Conservation (phyloP, 2,329 filamentous ascomycete genomes). For the Fusarium dimerum region DNA sequence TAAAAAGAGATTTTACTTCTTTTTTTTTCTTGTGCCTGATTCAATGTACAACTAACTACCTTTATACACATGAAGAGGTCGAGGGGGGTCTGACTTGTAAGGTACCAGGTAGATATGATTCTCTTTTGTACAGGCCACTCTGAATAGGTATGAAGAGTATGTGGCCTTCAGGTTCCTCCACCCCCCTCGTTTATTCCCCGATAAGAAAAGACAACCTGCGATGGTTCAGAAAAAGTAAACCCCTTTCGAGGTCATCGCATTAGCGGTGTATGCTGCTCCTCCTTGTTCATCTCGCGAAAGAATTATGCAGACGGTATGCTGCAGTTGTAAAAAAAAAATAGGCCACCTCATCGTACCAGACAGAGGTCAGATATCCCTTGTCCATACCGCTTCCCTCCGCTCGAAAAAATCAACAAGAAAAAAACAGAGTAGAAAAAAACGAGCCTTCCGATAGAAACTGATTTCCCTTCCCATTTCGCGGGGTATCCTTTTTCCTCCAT, state of each 20-base stretch:
- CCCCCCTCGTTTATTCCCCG: slow-evolving; percentile 5
- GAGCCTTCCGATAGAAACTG: slow-evolving; percentile 13
- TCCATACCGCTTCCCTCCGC: slow-evolving; percentile 17
- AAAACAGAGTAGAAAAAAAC: slow-evolving; percentile 6
- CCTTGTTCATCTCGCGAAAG: slow-evolving; percentile 26
- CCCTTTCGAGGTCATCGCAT: slow-evolving; percentile 4
- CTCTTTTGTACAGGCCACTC: not conserved
- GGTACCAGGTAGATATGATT: slow-evolving; percentile 17
- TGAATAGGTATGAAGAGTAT: not conserved
- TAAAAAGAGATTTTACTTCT: slow-evolving; percentile 36
- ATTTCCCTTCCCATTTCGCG: slow-evolving; percentile 20
- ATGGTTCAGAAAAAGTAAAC: slow-evolving; percentile 3
- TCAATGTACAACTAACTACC: slow-evolving; percentile 34
- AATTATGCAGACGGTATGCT: slow-evolving; percentile 33
- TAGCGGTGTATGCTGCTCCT: slow-evolving; percentile 9
- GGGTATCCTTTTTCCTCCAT: slow-evolving; percentile 28
- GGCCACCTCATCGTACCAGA: slow-evolving; percentile 31
- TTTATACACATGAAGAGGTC: slow-evolving; percentile 36
- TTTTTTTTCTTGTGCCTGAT: slow-evolving; percentile 38
- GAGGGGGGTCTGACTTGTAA: slow-evolving; percentile 14
- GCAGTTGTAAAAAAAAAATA: slow-evolving; percentile 29
- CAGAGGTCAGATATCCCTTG: slow-evolving; percentile 28
- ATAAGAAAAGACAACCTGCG: slow-evolving; percentile 11
- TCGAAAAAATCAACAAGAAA: too few relatives aligned
- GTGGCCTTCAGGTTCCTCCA: slow-evolving; percentile 16